Conservation (phyloP, 1,139 yeast species). For the Suhomyces terraborum region DNA sequence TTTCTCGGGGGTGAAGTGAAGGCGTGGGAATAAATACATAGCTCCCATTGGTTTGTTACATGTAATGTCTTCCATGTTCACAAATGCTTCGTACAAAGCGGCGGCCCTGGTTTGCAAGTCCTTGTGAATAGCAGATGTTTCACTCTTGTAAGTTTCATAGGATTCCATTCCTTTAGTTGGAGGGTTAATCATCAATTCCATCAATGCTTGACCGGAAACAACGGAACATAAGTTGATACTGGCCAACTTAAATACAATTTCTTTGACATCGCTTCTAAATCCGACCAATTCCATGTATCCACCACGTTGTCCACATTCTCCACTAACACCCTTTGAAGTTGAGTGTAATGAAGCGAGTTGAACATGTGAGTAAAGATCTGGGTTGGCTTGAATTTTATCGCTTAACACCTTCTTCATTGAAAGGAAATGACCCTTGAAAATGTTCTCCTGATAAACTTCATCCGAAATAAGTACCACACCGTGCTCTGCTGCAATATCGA, state of each 20-base stretch:
- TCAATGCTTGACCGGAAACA: constrained; percentile 89
- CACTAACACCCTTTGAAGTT: constrained; percentile 93
- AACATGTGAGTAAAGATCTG: constrained; percentile 63
- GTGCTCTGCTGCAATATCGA: constrained; percentile 78
- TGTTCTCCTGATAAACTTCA: constrained; percentile 94
- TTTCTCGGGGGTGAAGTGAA: constrained; percentile 54
- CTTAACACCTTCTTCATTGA: constrained; percentile 71
- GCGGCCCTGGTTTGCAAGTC: constrained; percentile 66
- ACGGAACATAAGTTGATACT: constrained; percentile 91
- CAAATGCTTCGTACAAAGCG: constrained; percentile 68
- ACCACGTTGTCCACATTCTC: constrained; percentile 99
- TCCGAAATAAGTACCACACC: constrained; percentile 93
- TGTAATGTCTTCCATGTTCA: constrained; percentile 71
- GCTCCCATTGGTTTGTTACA: constrained; percentile 96
- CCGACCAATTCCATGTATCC: constrained; percentile 96
- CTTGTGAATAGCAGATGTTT: constrained; percentile 60
- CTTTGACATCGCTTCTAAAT: constrained; percentile 67
- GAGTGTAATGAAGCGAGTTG: constrained; percentile 94
- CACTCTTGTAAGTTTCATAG: constrained; percentile 63
- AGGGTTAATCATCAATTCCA: constrained; percentile 92
- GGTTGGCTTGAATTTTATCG: constrained; percentile 55
- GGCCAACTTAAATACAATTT: constrained; percentile 77
- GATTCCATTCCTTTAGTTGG: constrained; percentile 78
- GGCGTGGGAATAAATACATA: constrained; percentile 90
- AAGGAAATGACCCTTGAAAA: constrained; percentile 66